phyloP scores from a whole-genome alignment of 2,329 filamentous ascomycete genomes.

The Epichloe amarillans region DNA sequence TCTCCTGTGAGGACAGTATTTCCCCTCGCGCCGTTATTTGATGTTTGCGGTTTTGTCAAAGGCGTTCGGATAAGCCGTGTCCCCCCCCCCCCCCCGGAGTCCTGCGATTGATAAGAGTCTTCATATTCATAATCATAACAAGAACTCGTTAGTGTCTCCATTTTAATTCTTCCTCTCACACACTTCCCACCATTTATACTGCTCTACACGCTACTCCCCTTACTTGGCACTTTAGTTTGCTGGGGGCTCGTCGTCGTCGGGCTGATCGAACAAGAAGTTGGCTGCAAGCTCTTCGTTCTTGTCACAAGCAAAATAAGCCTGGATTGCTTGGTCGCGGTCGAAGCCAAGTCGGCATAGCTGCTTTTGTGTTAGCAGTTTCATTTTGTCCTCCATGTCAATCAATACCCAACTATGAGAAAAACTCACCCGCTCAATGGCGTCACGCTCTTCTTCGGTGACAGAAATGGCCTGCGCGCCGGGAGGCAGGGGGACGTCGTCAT shows the following conservation, averaged over 20 bases:
- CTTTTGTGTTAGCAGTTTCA: background rate
- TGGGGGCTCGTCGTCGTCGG: constrained; percentile 61
- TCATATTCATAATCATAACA: constrained; percentile 5
- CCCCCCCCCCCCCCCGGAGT: no score
- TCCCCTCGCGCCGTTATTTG: background rate
- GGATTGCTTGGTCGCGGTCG: constrained; percentile 82
- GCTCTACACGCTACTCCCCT: background rate
- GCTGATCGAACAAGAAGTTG: constrained; percentile 96
- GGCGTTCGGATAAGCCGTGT: background rate
- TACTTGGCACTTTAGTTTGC: constrained; percentile 24
- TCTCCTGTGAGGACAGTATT: background rate
- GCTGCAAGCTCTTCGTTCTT: constrained; percentile 98
- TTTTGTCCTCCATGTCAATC: background rate
- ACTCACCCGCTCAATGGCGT: constrained; percentile 84
- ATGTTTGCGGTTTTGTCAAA: background rate
- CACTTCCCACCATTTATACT: background rate
- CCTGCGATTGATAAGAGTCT: background rate
- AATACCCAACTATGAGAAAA: background rate
- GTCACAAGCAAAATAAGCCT: constrained; percentile 98
- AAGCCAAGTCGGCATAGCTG: constrained; percentile 89
- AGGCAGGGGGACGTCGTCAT: constrained; percentile 71
- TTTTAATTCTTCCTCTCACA: background rate
- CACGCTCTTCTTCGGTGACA: constrained; percentile 90
- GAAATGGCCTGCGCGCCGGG: constrained; percentile 80
- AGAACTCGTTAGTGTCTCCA: background rate